Conservation (phyloP, 1,139 yeast species). For the Hansenula anomala region DNA sequence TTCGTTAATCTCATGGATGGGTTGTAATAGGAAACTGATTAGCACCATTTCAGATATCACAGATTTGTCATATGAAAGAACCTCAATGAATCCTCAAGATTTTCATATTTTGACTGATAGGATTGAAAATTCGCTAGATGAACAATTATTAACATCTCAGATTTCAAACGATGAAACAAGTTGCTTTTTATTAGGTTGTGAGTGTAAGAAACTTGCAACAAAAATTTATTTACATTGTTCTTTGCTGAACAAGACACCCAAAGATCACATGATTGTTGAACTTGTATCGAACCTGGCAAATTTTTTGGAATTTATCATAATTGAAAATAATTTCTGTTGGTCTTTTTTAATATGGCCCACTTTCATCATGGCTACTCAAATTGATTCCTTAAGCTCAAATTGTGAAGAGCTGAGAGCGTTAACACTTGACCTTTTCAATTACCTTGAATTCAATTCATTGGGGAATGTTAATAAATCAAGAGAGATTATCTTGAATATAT, state of each 20-base stretch:
- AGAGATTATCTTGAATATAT: slow-evolving; percentile 4
- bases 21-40: slow-evolving; percentile 29
- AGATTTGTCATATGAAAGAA: slow-evolving; percentile 31
- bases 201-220: slow-evolving; percentile 6
- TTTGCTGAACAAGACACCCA: slow-evolving; percentile 7
- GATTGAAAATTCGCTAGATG: slow-evolving; percentile 1
- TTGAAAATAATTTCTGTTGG: slow-evolving; percentile 6
- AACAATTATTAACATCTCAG: no score
- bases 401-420: slow-evolving; percentile 5
- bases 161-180: slow-evolving; percentile 3
- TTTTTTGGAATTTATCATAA: background rate
- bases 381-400: slow-evolving; percentile 1
- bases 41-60: slow-evolving; percentile 32
- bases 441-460: slow-evolving; percentile 3
- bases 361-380: slow-evolving; percentile 5
- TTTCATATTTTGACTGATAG: background rate
- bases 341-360: slow-evolving; percentile 9
- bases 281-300: slow-evolving; percentile 1
- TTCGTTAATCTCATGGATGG: slow-evolving; percentile 15
- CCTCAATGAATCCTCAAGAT: slow-evolving; percentile 2
- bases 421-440: slow-evolving; percentile 3
- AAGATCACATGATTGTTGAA: background rate
- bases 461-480: slow-evolving; percentile 7
- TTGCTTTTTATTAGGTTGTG: slow-evolving; percentile 9
- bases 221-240: slow-evolving; percentile 6